Evolutionary conservation across 106 monocot genomes (phyloP).

Genomic region (Dendrobium officinale): DNA sequence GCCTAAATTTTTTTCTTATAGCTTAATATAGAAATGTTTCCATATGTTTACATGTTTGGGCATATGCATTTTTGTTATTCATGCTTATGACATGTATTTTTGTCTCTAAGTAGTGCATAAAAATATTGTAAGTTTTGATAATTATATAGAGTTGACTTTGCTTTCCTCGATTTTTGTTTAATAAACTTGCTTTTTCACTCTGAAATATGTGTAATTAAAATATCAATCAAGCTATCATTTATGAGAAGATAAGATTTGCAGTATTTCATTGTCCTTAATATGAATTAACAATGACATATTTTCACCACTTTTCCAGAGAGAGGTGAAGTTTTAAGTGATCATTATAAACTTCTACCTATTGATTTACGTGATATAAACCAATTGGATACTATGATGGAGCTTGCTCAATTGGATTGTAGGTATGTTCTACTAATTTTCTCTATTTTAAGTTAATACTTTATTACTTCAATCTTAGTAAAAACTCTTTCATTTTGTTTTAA

Average conservation of each 20-base stretch:
- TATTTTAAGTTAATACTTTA: background rate
- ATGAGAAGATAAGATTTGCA: background rate
- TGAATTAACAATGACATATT: background rate
- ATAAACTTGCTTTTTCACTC: background rate
- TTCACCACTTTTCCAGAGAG: slow-evolving; percentile 43
- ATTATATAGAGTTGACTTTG: background rate
- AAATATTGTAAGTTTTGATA: background rate
- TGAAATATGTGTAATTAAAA: no score
- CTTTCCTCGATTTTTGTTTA: background rate
- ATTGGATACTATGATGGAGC: slow-evolving; percentile 45
- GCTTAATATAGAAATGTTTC: background rate
- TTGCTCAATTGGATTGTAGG: slow-evolving; percentile 72
- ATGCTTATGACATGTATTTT: background rate
- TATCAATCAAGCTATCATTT: background rate
- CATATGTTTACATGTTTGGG: background rate
- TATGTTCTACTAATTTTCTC: slow-evolving; percentile 19
- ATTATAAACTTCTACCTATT: slow-evolving; percentile 82
- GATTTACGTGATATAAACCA: slow-evolving; percentile 68
- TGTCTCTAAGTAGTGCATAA: background rate
- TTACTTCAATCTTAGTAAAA: background rate
- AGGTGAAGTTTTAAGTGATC: slow-evolving; percentile 73
- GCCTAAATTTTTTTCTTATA: background rate
- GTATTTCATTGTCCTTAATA: background rate
- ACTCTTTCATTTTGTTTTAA: background rate
- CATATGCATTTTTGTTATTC: background rate